Evolutionary conservation across 805 yeast genomes (phyloP).

Genomic region (Blastobotrys mokoenaii): DNA sequence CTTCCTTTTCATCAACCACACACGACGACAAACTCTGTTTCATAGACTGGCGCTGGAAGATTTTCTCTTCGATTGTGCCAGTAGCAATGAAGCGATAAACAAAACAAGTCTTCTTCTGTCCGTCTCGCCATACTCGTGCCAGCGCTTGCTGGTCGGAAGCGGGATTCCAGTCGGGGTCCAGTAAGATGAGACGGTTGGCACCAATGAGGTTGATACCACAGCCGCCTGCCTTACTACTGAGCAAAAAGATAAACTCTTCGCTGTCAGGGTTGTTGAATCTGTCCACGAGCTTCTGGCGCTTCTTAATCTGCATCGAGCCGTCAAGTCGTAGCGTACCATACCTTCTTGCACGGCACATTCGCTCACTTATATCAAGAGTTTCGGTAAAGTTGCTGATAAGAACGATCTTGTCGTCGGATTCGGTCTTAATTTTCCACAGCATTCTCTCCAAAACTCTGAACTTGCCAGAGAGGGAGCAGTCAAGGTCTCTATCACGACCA

Average conservation of each 20-base stretch:
- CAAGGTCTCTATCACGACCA: constrained; percentile 64
- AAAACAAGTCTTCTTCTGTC: constrained; percentile 93
- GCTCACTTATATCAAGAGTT: constrained; percentile 84
- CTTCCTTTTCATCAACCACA: constrained; percentile 94
- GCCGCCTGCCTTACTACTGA: constrained; percentile 97
- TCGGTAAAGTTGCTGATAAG: constrained; percentile 91
- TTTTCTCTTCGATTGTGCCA: constrained; percentile 94
- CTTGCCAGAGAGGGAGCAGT: constrained; percentile 80
- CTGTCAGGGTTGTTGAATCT: constrained; percentile 85
- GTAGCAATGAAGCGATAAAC: constrained; percentile 90
- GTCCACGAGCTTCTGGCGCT: constrained; percentile 89
- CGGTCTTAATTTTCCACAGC: constrained; percentile 61
- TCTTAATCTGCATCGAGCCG: constrained; percentile 87
- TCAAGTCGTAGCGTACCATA: constrained; percentile 81
- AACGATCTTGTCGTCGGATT: constrained; percentile 92
- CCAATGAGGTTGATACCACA: constrained; percentile 97
- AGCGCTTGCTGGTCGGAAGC: constrained; percentile 97
- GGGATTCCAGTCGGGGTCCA: constrained; percentile 98
- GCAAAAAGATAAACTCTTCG: constrained; percentile 74
- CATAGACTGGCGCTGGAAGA: constrained; percentile 92
- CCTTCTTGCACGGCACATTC: constrained; percentile 62
- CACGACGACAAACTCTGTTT: constrained; percentile 87
- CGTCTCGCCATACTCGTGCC: constrained; percentile 98
- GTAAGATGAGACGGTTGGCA: constrained; percentile 77
- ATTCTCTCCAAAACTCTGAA: constrained; percentile 79